Evolutionary conservation across 2,329 filamentous ascomycete species (phyloP).

Genomic region (Karstenula rhodostoma): DNA sequence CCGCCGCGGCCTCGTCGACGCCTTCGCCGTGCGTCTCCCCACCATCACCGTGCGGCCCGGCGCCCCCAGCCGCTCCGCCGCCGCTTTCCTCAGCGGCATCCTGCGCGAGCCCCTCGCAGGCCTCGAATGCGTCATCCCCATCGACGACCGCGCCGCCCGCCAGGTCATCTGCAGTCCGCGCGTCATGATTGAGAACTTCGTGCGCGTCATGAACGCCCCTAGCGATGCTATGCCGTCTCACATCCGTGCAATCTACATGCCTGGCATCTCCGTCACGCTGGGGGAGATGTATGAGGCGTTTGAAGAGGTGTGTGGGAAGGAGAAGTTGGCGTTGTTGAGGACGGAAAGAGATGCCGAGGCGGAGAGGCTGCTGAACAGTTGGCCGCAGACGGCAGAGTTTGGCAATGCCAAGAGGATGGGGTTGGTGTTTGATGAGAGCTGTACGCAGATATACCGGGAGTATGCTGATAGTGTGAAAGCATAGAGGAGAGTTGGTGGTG

Average conservation of each 20-base stretch:
- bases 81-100: conserved; percentile 4
- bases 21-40: conserved; percentile 1
- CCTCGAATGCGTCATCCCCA: not conserved
- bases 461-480: conserved; percentile 2
- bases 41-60: conserved; percentile 4
- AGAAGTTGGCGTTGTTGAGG: not conserved
- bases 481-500: not conserved
- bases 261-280: not conserved
- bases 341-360: not conserved
- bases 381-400: conserved; percentile 2
- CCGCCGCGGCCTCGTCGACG: conserved; percentile 6
- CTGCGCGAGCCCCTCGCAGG: conserved; percentile 5
- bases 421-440: conserved; percentile 7
- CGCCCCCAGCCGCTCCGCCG: not conserved
- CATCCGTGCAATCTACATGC: not conserved
- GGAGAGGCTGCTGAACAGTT: conserved; percentile 3
- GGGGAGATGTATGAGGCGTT: conserved; percentile 4
- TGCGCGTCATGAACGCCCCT: not conserved
- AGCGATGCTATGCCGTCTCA: not conserved
- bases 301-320: not conserved
- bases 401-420: conserved; percentile 5
- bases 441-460: not conserved
- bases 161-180: not conserved
- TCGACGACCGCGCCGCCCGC: not conserved
- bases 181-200: conserved; percentile 4